These are phyloP conservation scores for Phaeodactylum tricornutum DNA, from an alignment of 108 stramenopile genomes.

Conservation along the genomic window DNA sequence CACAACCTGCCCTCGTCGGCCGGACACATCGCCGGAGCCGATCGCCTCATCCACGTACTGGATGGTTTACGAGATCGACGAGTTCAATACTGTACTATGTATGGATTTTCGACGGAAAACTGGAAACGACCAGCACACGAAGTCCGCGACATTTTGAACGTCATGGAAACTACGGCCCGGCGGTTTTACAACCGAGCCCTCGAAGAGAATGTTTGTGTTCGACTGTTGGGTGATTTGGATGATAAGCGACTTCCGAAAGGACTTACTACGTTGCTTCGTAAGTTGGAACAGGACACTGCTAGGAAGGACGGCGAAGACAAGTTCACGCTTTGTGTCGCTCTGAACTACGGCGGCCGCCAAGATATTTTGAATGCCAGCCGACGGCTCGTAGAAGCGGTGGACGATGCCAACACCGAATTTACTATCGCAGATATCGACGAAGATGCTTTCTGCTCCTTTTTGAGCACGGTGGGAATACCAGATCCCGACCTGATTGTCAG, in stretches of 20 bases:
- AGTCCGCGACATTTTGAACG: conserved; percentile 41
- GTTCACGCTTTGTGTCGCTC: conserved; percentile 71
- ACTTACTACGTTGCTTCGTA: conserved; percentile 26
- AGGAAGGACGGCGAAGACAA: background rate
- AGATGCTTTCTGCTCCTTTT: conserved; percentile 14
- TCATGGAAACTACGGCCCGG: conserved; percentile 44
- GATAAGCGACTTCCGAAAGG: conserved; percentile 50
- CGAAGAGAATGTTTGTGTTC: conserved; percentile 34
- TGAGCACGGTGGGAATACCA: conserved; percentile 41
- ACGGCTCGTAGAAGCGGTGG: conserved; percentile 25
- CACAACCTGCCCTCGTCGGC: conserved; percentile 22
- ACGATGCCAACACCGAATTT: conserved; percentile 11
- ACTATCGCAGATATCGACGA: conserved; percentile 35
- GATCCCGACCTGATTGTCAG: conserved; percentile 79
- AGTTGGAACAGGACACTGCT: conserved; percentile 27
- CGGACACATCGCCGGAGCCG: conserved; percentile 49
- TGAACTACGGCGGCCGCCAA: conserved; percentile 84
- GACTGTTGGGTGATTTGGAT: conserved; percentile 59
- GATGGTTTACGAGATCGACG: conserved; percentile 11
- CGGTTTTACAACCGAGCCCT: conserved; percentile 28
- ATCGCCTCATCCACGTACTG: conserved; percentile 40
- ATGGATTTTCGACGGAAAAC: conserved; percentile 90
- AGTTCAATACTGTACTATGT: conserved; percentile 65
- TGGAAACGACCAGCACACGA: conserved; percentile 65
- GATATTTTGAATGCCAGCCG: conserved; percentile 72